phyloP scores from a whole-genome alignment of 345 rosid genomes.

The Chamaenerion angustifolium region DNA sequence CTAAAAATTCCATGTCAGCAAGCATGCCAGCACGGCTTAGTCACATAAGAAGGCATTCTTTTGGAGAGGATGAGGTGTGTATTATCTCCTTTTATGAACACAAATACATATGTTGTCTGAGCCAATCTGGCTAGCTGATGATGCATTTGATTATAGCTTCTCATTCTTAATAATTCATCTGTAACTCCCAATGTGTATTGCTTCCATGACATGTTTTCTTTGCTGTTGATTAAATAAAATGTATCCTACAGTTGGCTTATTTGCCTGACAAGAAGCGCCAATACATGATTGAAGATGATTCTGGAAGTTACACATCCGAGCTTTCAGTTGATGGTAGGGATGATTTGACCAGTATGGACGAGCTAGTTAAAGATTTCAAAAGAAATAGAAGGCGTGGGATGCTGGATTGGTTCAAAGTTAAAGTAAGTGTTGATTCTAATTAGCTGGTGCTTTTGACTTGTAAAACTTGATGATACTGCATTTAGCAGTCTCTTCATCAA shows the following conservation, averaged over 20 bases:
- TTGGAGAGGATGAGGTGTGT: slow-evolving; percentile 66
- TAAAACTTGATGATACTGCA: background rate
- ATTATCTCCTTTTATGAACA: too few relatives aligned
- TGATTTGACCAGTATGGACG: slow-evolving; percentile 42
- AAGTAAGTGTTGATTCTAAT: slow-evolving; percentile 23
- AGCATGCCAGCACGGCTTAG: slow-evolving; percentile 35
- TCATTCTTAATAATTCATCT: too few relatives aligned
- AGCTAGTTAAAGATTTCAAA: slow-evolving; percentile 58
- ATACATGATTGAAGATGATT: slow-evolving; percentile 40
- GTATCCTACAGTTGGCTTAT: slow-evolving; percentile 45
- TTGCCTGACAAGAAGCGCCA: slow-evolving; percentile 72
- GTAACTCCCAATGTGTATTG: too few relatives aligned
- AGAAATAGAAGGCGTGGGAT: slow-evolving; percentile 53
- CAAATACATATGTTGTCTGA: too few relatives aligned
- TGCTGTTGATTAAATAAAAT: background rate
- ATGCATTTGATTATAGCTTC: too few relatives aligned
- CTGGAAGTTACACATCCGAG: slow-evolving; percentile 47
- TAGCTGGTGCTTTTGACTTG: background rate
- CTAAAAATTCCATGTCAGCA: slow-evolving; percentile 47
- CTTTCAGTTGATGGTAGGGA: slow-evolving; percentile 41
- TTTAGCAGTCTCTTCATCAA: background rate
- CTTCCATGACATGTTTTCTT: too few relatives aligned
- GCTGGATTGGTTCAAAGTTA: slow-evolving; percentile 91
- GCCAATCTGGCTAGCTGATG: too few relatives aligned
- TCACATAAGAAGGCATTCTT: slow-evolving; percentile 55